phyloP scores from a whole-genome alignment of 768 basidiomycete species.

The Nidula microcarpa region DNA sequence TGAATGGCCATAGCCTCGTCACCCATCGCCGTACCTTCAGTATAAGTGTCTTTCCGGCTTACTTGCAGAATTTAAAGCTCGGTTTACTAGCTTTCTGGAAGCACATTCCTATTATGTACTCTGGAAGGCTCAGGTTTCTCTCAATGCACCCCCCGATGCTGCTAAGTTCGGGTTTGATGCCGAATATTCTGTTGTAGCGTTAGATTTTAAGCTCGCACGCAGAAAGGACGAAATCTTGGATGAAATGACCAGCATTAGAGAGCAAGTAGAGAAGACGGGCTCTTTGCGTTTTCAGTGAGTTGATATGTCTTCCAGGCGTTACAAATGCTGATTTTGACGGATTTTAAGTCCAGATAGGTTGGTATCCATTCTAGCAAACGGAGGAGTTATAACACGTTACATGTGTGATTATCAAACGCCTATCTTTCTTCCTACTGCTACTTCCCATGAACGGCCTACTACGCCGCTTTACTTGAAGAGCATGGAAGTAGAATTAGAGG shows the following conservation, averaged over 20 bases:
- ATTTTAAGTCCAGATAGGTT: not conserved
- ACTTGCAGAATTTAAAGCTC: conserved; percentile 18
- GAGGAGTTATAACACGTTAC: not conserved
- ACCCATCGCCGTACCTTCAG: conserved; percentile 26
- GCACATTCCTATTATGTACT: conserved; percentile 29
- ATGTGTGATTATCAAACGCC: conserved; percentile 1
- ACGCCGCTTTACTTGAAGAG: conserved; percentile 21
- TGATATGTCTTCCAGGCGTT: not conserved
- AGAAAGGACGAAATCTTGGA: conserved; percentile 24
- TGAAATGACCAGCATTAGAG: conserved; percentile 24
- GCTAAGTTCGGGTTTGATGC: conserved; percentile 45
- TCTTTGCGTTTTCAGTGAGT: conserved; percentile 32
- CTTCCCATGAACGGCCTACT: conserved; percentile 7
- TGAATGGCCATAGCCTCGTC: conserved; percentile 10
- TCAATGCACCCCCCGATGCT: conserved; percentile 4
- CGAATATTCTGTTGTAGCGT: conserved; percentile 45
- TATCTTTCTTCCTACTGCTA: conserved; percentile 2
- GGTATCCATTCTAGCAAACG: not conserved
- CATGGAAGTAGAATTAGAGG: conserved; percentile 56
- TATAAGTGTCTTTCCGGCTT: conserved; percentile 27
- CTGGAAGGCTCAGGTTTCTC: conserved; percentile 11
- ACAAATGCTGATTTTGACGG: not conserved
- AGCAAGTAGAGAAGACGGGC: conserved; percentile 27
- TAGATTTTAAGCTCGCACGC: conserved; percentile 31
- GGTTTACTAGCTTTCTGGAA: conserved; percentile 27